These are phyloP conservation scores for Alisma plantagoaquatica DNA, from an alignment of 106 monocot species.

Conservation along the genomic window DNA sequence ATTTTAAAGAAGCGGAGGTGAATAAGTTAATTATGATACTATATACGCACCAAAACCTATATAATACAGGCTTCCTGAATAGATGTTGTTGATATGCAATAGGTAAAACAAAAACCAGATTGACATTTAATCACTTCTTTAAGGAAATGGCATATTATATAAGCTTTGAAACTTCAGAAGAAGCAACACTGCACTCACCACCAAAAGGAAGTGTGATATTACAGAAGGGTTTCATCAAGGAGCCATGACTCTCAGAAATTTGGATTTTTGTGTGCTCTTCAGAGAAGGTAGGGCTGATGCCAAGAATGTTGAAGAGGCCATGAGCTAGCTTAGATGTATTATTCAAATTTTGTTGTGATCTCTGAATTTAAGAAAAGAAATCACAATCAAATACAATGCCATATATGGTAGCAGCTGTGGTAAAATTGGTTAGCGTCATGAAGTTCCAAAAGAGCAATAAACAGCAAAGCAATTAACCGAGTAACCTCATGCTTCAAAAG, in stretches of 20 bases:
- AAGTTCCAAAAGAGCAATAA: neutral
- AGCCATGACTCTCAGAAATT: conserved; percentile 7
- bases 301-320: neutral
- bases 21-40: no score
- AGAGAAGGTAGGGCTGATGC: conserved; percentile 1
- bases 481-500: neutral
- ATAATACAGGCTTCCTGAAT: no score
- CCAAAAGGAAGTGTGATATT: conserved; percentile 10
- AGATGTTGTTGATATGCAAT: no score
- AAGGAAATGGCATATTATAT: no score
- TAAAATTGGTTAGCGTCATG: neutral
- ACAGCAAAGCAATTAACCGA: neutral
- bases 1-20: no score
- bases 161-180: no score
- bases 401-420: neutral
- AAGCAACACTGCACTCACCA: conserved; percentile 15
- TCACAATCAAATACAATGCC: no score
- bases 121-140: no score
- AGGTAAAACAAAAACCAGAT: no score
- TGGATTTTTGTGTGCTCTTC: conserved; percentile 1
- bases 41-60: no score
- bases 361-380: no score
- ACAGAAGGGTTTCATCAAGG: conserved; percentile 3
- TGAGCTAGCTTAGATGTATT: neutral
- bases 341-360: no score